Evolutionary conservation across 306 rosid genomes (phyloP).

Genomic region (Inga oerstediana): DNA sequence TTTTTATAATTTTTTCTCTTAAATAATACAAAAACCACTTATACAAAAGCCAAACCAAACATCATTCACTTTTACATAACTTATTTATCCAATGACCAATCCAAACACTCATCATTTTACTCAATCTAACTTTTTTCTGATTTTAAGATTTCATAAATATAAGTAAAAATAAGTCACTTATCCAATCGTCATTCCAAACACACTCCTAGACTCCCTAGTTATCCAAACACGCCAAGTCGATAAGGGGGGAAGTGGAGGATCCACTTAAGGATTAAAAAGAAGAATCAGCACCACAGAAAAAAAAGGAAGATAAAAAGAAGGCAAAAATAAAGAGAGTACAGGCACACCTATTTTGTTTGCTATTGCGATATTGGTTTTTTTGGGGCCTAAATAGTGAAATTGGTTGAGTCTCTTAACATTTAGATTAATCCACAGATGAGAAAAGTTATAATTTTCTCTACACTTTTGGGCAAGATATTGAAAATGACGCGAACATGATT

Average conservation of each 20-base stretch:
- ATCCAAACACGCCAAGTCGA: neutral
- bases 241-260: neutral
- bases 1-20: no score
- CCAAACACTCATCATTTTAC: no score
- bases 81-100: no score
- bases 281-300: neutral
- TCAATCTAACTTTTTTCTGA: no score
- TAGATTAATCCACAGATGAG: neutral
- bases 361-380: neutral
- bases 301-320: neutral
- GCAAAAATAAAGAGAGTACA: neutral
- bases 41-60: no score
- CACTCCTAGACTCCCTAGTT: neutral
- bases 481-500: neutral
- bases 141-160: no score
- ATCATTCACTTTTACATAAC: no score
- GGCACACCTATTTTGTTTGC: neutral
- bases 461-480: neutral
- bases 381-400: neutral
- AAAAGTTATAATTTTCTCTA: neutral
- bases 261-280: neutral
- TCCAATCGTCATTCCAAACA: no score
- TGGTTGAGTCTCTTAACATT: neutral
- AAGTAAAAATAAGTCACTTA: no score
- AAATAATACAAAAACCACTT: no score